Base-by-base conservation (phyloP, 441 rosid species). In the Arabidopsis lyrata region DNA sequence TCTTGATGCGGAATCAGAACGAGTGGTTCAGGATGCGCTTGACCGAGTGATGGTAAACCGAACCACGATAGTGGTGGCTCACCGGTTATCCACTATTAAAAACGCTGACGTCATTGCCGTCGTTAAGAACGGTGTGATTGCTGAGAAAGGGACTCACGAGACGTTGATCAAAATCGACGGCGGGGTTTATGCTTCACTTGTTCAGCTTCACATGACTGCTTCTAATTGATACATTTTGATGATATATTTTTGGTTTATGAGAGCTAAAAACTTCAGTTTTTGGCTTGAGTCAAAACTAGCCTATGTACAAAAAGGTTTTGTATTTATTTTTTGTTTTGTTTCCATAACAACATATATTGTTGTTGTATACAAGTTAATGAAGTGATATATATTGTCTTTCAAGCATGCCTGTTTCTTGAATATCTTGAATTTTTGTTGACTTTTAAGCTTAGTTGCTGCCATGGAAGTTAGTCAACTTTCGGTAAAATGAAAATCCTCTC, bases 1-100 rank as follows among this genome's bases (percentile, higher is more conserved):
- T 7, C 78, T 86, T 36, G 86, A 87, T 63, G 80, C 83, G 0
- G 91, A 87, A 42, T 87, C 88, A 6, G 91, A 87, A 58, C 56
- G 81, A 5, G 82, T 87, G 81, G 88, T 83, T 16, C 91, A 82
- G 49, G 87, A 81, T 48, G 86, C 87, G 12, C 68, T 84, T 15
- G 87, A 84, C 59, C 76, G 73, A 66, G 84, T 80, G 41, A 82
- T 80, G 84, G 71, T 80, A 34, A 70, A 75, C 68, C 77, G 86
- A 44, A 84, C 87, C 8, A 84, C 86, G 0, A 50, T 84, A 8
- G 86, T 82, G 12, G 84, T 84, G 50, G 85, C 87, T 52, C 87
- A 80, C 42, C 41, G 85, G 68, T 60, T 84, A 29, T 82, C 87
- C 5, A 84, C 87, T 1, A 84, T 84, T 50, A 82, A 78, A 73